Evolutionary conservation across 495 filamentous ascomycete genomes (phyloP).

Genomic region (Penicillium cataractarum): DNA sequence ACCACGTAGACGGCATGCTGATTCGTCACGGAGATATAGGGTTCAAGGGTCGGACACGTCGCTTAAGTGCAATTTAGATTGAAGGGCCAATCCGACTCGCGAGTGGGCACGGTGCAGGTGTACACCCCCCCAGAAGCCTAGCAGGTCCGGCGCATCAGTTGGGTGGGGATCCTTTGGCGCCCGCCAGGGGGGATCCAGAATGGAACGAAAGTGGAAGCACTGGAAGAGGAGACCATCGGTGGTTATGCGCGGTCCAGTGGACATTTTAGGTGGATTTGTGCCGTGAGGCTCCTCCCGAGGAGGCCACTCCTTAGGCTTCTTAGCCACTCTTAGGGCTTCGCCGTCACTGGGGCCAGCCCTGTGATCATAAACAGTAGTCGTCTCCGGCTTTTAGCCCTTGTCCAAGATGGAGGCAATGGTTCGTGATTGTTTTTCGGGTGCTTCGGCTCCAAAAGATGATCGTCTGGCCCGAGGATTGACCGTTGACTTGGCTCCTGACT

Average conservation of each 20-base stretch:
- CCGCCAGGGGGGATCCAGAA: slow-evolving; percentile 6
- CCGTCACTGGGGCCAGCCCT: slow-evolving; percentile 1
- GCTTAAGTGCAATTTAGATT: slow-evolving; percentile 24
- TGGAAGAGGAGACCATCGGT: background rate
- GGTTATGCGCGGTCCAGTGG: background rate
- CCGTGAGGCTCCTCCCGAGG: slow-evolving; percentile 29
- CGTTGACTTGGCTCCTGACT: background rate
- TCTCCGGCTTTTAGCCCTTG: background rate
- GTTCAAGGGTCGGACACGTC: slow-evolving; percentile 31
- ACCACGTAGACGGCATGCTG: slow-evolving; percentile 15
- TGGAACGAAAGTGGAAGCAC: background rate
- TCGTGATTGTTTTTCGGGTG: slow-evolving; percentile 4
- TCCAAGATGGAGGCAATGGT: background rate
- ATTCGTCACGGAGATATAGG: slow-evolving; percentile 25
- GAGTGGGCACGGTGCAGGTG: slow-evolving; percentile 10
- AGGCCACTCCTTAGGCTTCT: background rate
- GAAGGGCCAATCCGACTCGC: slow-evolving; percentile 18
- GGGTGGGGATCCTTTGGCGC: slow-evolving; percentile 25
- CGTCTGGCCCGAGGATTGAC: background rate
- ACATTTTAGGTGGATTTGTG: background rate
- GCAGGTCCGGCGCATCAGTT: slow-evolving; percentile 35
- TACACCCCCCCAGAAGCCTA: slow-evolving; percentile 3
- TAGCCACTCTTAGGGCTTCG: slow-evolving; percentile 1
- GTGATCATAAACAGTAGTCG: slow-evolving; percentile 1
- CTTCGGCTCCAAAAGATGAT: slow-evolving; percentile 4